These are phyloP conservation scores for Yamadazyma dendronema DNA, from an alignment of 1,139 yeast species.

Conservation along the genomic window DNA sequence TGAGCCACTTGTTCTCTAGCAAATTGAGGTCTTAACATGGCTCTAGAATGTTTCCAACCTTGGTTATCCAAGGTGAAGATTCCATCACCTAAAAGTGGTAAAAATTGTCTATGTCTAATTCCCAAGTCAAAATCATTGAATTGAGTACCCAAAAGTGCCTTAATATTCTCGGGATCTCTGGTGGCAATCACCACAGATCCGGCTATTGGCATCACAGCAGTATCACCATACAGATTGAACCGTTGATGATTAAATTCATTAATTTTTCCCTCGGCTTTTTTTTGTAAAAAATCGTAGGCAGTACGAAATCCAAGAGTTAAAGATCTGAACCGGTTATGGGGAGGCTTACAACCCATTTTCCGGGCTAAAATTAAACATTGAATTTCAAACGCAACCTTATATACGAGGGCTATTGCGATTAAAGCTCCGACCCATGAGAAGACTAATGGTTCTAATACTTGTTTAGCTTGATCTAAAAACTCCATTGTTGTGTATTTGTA, in stretches of 20 bases:
- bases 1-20: slow-evolving; percentile 53
- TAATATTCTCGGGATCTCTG: slow-evolving; percentile 31
- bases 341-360: slow-evolving; percentile 22
- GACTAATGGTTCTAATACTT: neutral
- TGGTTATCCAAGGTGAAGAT: slow-evolving; percentile 56
- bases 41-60: slow-evolving; percentile 57
- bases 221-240: slow-evolving; percentile 12
- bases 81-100: slow-evolving; percentile 52
- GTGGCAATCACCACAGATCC: slow-evolving; percentile 15
- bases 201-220: slow-evolving; percentile 7
- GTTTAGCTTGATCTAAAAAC: neutral
- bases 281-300: slow-evolving; percentile 15
- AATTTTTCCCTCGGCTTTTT: slow-evolving; percentile 23
- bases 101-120: slow-evolving; percentile 39
- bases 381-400: slow-evolving; percentile 5
- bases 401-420: slow-evolving; percentile 6
- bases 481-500: neutral
- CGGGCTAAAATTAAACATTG: slow-evolving; percentile 6
- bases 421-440: slow-evolving; percentile 6
- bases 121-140: slow-evolving; percentile 56
- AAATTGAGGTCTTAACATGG: slow-evolving; percentile 58
- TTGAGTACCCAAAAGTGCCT: slow-evolving; percentile 39
- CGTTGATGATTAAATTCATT: slow-evolving; percentile 20
- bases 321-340: slow-evolving; percentile 14
- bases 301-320: slow-evolving; percentile 23